Evolutionary conservation across 345 rosid species (phyloP).

Genomic region (Salix exigua): DNA sequence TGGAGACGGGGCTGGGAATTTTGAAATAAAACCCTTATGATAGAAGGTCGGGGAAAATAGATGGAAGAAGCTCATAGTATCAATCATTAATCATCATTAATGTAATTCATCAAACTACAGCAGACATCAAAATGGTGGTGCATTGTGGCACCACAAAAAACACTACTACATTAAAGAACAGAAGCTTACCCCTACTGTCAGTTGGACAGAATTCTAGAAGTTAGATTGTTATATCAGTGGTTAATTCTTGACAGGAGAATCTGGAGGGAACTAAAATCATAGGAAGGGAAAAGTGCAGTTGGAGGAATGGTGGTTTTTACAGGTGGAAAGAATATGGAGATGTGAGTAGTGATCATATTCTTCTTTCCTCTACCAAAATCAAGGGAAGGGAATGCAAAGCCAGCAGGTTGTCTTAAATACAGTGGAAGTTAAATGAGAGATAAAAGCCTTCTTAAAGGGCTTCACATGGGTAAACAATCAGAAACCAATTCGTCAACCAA

Average conservation of each 20-base stretch:
- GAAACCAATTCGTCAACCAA: conserved; percentile 68
- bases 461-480: conserved; percentile 33
- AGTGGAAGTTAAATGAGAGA: neutral
- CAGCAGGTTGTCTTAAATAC: neutral
- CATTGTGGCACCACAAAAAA: too few relatives aligned
- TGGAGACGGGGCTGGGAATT: too few relatives aligned
- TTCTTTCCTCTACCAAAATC: neutral
- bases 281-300: neutral
- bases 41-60: too few relatives aligned
- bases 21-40: too few relatives aligned
- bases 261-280: neutral
- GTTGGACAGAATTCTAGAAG: neutral
- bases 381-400: neutral
- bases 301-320: neutral
- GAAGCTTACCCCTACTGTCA: neutral
- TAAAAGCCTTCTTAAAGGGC: neutral
- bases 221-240: neutral
- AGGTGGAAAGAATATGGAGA: neutral
- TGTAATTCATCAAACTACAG: too few relatives aligned
- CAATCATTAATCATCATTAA: too few relatives aligned
- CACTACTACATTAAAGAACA: too few relatives aligned
- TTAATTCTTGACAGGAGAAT: neutral
- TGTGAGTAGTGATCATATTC: neutral
- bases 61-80: too few relatives aligned
- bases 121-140: too few relatives aligned